phyloP scores from a whole-genome alignment of 495 filamentous ascomycete genomes.

The Hyaloscypha hepaticicola region DNA sequence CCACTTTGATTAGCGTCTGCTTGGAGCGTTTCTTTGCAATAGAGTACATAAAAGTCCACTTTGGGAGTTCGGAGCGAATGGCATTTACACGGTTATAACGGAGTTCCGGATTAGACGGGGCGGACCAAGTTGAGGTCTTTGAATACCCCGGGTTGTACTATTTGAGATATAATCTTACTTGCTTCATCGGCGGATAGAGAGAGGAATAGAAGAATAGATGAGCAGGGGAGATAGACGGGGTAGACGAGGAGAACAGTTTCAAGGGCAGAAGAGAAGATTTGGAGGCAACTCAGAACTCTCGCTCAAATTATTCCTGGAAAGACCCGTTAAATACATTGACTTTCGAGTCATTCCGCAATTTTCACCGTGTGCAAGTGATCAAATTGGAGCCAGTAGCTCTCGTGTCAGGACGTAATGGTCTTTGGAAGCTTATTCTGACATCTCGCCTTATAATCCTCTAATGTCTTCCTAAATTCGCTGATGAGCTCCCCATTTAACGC shows the following conservation, averaged over 20 bases:
- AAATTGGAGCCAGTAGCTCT: not conserved
- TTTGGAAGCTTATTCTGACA: conserved; percentile 23
- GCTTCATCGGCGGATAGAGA: conserved; percentile 6
- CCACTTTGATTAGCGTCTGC: conserved; percentile 28
- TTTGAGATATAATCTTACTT: conserved; percentile 13
- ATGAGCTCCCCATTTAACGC: conserved; percentile 35
- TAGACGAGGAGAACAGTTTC: not conserved
- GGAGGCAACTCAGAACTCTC: not conserved
- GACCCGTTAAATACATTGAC: not conserved
- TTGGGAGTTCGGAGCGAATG: conserved; percentile 22
- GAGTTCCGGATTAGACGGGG: not conserved
- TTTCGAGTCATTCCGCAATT: not conserved
- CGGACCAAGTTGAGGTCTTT: not conserved
- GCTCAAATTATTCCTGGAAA: not conserved
- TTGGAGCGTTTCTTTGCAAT: conserved; percentile 15
- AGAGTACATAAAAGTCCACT: conserved; percentile 25
- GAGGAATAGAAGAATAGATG: not conserved
- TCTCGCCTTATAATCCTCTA: conserved; percentile 24
- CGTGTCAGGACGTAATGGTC: not conserved
- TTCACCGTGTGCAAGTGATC: not conserved
- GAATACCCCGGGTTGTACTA: not conserved
- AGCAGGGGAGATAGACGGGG: not conserved
- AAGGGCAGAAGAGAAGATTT: not conserved
- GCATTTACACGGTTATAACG: not conserved
- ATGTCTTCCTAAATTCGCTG: conserved; percentile 22